phyloP scores from a whole-genome alignment of 78 protist genomes.

The Dictyostelium capitatum region DNA sequence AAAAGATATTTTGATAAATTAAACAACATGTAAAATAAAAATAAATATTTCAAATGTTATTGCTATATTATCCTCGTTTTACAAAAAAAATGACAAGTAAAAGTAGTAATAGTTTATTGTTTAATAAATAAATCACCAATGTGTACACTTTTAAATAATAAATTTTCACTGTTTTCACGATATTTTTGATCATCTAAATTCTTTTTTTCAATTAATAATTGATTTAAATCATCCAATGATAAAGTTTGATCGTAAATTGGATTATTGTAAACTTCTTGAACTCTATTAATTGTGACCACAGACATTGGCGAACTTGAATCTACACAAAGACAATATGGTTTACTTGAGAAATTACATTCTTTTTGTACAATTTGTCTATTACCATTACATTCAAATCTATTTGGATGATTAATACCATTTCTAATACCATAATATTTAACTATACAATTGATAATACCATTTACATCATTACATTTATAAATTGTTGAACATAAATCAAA shows the following conservation, averaged over 20 bases:
- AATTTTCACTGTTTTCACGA: background rate
- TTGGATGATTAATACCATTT: conserved; percentile 74
- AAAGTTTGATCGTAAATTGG: conserved; percentile 1
- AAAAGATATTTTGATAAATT: too few relatives aligned
- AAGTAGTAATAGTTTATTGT: background rate
- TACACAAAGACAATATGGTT: conserved; percentile 9
- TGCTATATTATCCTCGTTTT: too few relatives aligned
- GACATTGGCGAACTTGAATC: conserved; percentile 35
- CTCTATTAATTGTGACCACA: conserved; percentile 73
- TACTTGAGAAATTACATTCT: background rate
- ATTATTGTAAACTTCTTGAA: conserved; percentile 66
- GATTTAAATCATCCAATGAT: conserved; percentile 45
- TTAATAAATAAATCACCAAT: conserved; percentile 43
- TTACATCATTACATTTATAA: conserved; percentile 10
- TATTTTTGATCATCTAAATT: conserved; percentile 31
- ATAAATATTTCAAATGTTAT: too few relatives aligned
- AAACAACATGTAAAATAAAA: too few relatives aligned
- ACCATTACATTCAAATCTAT: conserved; percentile 63
- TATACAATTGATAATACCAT: background rate
- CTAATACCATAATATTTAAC: conserved; percentile 61
- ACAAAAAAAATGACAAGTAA: background rate
- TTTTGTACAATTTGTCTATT: conserved; percentile 60
- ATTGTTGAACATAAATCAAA: conserved; percentile 75
- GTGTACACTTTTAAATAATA: conserved; percentile 55
- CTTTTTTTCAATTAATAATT: background rate